phyloP scores from a whole-genome alignment of 129 eudicot species.

The Flaveria linearis region DNA sequence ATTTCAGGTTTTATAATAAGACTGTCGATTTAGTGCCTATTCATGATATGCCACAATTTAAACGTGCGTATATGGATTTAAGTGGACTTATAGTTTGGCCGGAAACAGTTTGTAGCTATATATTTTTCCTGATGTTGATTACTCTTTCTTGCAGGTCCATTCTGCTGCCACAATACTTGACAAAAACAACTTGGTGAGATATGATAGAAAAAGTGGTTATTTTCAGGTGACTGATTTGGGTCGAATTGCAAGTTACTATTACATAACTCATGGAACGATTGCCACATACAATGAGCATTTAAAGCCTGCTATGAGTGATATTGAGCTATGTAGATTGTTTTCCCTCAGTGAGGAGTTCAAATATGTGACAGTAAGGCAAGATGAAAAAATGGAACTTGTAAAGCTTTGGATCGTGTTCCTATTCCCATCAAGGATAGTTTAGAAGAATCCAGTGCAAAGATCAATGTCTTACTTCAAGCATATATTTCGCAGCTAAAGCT shows the following conservation, averaged over 20 bases:
- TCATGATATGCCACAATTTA: not conserved
- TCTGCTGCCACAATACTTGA: slow-evolving; percentile 84
- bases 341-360: slow-evolving; percentile 98
- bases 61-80: not conserved
- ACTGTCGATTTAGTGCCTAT: not conserved
- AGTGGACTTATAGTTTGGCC: not conserved
- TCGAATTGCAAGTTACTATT: slow-evolving; percentile 90
- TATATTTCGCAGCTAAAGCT: slow-evolving; percentile 88
- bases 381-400: slow-evolving; percentile 93
- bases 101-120: not conserved
- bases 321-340: slow-evolving; percentile 86
- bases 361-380: slow-evolving; percentile 87
- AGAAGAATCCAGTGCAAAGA: slow-evolving; percentile 95
- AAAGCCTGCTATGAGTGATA: slow-evolving; percentile 95
- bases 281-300: slow-evolving; percentile 92
- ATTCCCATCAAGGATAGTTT: slow-evolving; percentile 83
- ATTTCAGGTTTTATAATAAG: not conserved
- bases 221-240: slow-evolving; percentile 96
- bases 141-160: slow-evolving; percentile 62
- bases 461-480: slow-evolving; percentile 83
- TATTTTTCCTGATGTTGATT: not conserved
- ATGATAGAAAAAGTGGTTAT: slow-evolving; percentile 93
- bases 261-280: slow-evolving; percentile 91
- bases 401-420: slow-evolving; percentile 92
- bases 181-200: slow-evolving; percentile 78